Evolutionary conservation across 148 eudicot species (phyloP), one percentile per base, ranked within the genome.

Genomic region (Talinum fruticosum): DNA sequence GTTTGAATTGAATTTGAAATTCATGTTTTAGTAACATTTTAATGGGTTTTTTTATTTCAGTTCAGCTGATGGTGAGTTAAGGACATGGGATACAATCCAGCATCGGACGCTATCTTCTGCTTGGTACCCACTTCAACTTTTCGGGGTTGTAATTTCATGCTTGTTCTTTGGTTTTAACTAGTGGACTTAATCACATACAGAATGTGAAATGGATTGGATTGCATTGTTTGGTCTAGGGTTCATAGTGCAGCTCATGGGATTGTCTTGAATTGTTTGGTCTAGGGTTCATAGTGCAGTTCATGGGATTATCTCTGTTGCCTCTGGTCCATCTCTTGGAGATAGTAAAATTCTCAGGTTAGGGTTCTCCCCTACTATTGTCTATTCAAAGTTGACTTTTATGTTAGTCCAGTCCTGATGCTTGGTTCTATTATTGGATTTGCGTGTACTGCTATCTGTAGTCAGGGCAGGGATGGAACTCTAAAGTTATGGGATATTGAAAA

Each of bases 271-370:
- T 76, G 34, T 57, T 78, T 76, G 18, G 44, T 78, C 8, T 69
- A 90, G 97, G 97, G 89, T 85, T 79, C 98, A 95, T 64, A 87
- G 88, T 70, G 96, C 96, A 12, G 90, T 90, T 36, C 89, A 90
- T 81, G 98, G 98, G 71, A 85, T 90, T 16, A 82, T 95, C 35
- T 80, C 85, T 77, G 82, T 95, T 85, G 90, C 88, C n/a, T 79
- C 91, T 44, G 78, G 85, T 78, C 88, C 90, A 73, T 82, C 80
- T 18, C 72, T 88, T 75, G 94, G 97, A 65, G 85, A 85, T 41
- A 80, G 82, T 74, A 88, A 83, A 79, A 79, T 92, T n/a, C 15
- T 95, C 75, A 92, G 97, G 97, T 93, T 54, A 66, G 8, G 36
- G n/a, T n/a, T 72, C 45, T 37, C 53, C 35, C 2, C 13, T 53